Evolutionary conservation across 2,329 filamentous ascomycete species (phyloP), one percentile per base, ranked within the genome.

Genomic region (Clarireedia monteithiana): DNA sequence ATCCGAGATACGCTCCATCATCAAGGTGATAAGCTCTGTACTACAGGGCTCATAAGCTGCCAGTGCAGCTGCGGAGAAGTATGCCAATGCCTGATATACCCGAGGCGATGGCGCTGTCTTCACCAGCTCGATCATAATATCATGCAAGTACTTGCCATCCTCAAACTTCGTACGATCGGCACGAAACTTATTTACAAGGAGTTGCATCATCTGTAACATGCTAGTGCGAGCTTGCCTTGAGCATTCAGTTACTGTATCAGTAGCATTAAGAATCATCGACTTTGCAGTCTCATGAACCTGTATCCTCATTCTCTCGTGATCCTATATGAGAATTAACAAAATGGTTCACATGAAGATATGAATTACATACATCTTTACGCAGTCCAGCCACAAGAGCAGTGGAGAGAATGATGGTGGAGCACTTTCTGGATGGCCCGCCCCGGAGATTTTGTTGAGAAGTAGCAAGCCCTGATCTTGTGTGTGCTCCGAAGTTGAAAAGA

Each of bases 121-220:
- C 9, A 65, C 48, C 0, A 61, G 27, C 2, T 53, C 39, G 7
- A 58, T 42, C 51, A 68, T 60, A 14, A 60, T 12, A 10, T 61
- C n/a, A 14, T 64, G 48, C 7, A 63, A 38, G 14, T 17, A 52
- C 14, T 26, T 42, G 17, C 45, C 52, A 48, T 55, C 50, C 6
- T 51, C 20, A 9, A 58, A 45, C 10, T 30, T 30, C 6, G 55
- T 50, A 6, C 48, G 58, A n/a, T 59, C 38, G 5, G 63, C 66
- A 39, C 52, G 50, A 26, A 66, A 69, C 39, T 69, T 69, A 49
- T 67, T 68, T 12, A 69, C 56, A 0, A 68, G 47, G 4, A 69
- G 53, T 42, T 68, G 65, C 2, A 68, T 42, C 26, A 63, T 58
- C 24, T 56, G 60, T 4, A 67, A 49, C 50, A 67, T 64, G 10